Evolutionary conservation across 805 yeast species (phyloP), one percentile per base, ranked within the genome.

Genomic region (Monosporozyma solicola): DNA sequence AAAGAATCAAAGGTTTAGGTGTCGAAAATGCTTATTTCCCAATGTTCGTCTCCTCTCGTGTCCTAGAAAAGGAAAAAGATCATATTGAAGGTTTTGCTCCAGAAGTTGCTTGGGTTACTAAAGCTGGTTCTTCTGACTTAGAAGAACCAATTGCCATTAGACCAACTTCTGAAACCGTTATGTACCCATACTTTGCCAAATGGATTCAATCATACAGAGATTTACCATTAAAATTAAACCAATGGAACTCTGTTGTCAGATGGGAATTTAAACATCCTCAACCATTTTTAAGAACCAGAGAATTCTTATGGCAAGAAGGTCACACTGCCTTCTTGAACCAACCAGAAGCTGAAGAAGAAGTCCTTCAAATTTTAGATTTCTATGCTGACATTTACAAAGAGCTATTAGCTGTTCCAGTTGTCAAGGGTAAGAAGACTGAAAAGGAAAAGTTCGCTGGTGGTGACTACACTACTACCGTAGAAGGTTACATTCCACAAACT

Each of bases 251-350:
- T 20, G 99, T 94, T 47, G 99, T 94, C 50, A 86, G 99, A 78
- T 94, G 99, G 99, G 99, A 94, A 75, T 94, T 94, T 77, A 94
- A 94, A 78, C 98, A 94, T 73, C 99, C 99, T 54, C 99, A 94
- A 76, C 99, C 99, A 50, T 94, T 94, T 74, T 76, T 94, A 69
- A 87, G 99, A 80, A 95, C 99, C 13, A 86, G 99, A 76, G 99
- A 94, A 75, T 94, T 94, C 75, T 78, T 94, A 72, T 94, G 99
- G 99, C 99, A 94, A 76, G 99, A 94, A 76, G 99, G 99, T 63
- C 99, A 94, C 77, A 94, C 99, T 50, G 99, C 96, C 52, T 96
- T 88, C 71, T 79, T 95, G 67, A 86, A 95, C 53, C 72, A 76
- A 59, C 87, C 83, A 56, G 94, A 80, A 56, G 97, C 99, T 33